Percentiles rank a stretch among this genome's conserved stretches.
Evolutionary conservation across 1,284 basidiomycete species (phyloP).

Genomic region (Marasmius oreades): DNA sequence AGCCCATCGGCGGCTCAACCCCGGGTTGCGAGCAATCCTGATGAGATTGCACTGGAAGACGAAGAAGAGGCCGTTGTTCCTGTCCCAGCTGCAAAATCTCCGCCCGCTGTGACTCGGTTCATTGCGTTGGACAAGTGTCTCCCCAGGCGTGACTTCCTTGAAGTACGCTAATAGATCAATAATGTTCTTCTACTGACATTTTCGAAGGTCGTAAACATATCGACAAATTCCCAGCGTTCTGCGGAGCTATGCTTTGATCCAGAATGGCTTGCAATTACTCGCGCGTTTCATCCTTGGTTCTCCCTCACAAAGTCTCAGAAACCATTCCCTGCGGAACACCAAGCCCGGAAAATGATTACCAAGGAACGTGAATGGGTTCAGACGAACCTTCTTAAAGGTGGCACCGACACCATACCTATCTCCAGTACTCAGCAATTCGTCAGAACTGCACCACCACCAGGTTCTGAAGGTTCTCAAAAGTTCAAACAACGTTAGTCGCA

Average conservation of each 20-base stretch:
- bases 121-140: slow-evolving; percentile 94
- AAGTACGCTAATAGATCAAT: slow-evolving; percentile 49
- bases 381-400: slow-evolving; percentile 32
- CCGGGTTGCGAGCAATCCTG: slow-evolving; percentile 47
- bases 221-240: slow-evolving; percentile 17
- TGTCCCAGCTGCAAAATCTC: slow-evolving; percentile 28
- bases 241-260: slow-evolving; percentile 70
- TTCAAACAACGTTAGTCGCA: slow-evolving; percentile 46
- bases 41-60: slow-evolving; percentile 67
- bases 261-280: slow-evolving; percentile 92
- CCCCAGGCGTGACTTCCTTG: slow-evolving; percentile 77
- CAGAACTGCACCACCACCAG: slow-evolving; percentile 69
- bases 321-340: slow-evolving; percentile 55
- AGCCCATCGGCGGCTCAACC: background rate
- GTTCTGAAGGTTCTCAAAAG: slow-evolving; percentile 32
- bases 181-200: slow-evolving; percentile 2
- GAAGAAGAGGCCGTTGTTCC: slow-evolving; percentile 47
- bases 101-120: slow-evolving; percentile 61
- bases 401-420: slow-evolving; percentile 37
- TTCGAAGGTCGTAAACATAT: slow-evolving; percentile 62
- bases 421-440: slow-evolving; percentile 68
- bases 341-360: slow-evolving; percentile 56
- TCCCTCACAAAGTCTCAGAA: slow-evolving; percentile 54
- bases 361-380: slow-evolving; percentile 68
- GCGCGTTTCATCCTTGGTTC: slow-evolving; percentile 76